These are phyloP conservation scores for Globisporangium perplexum DNA, from an alignment of 352 stramenopile genomes.

Conservation along the genomic window DNA sequence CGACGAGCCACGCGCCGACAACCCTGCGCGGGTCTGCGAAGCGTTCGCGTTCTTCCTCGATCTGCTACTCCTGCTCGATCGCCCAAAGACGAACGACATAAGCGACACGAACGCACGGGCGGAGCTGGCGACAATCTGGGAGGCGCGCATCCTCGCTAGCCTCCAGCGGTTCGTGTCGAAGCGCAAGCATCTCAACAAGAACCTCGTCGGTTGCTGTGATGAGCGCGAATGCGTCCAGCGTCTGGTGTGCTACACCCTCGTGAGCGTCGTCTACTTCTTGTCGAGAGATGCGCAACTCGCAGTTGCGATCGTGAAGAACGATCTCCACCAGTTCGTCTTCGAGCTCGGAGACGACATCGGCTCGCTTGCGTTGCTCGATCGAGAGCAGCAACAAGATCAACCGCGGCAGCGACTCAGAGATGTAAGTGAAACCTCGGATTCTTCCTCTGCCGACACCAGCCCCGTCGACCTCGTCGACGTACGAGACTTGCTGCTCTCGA, in stretches of 20 bases:
- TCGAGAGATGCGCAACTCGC: constrained; percentile 25
- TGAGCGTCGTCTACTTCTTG: constrained; percentile 37
- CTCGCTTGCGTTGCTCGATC: too few relatives aligned
- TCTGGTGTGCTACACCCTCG: constrained; percentile 19
- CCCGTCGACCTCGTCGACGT: constrained; percentile 14
- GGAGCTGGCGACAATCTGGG: constrained; percentile 23
- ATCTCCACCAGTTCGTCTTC: constrained; percentile 33
- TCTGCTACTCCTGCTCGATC: constrained; percentile 19
- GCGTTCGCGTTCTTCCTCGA: constrained; percentile 27
- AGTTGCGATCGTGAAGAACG: constrained; percentile 30
- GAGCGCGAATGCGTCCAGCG: constrained; percentile 17
- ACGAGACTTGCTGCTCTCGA: constrained; percentile 28
- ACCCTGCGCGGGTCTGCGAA: constrained; percentile 2
- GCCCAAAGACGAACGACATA: background rate
- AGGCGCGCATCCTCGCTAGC: constrained; percentile 28
- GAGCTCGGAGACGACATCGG: background rate
- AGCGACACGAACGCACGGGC: constrained; percentile 6
- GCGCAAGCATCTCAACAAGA: background rate
- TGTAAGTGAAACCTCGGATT: background rate
- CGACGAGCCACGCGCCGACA: background rate
- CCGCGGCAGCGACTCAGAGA: too few relatives aligned
- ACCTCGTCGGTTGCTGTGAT: constrained; percentile 14
- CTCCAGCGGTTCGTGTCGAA: constrained; percentile 28
- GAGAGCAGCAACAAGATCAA: background rate
- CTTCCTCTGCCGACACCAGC: too few relatives aligned